Percentiles rank a stretch among this genome's conserved stretches.
Evolutionary conservation across 2,329 filamentous ascomycete genomes (phyloP).

Genomic region (Colletotrichum truncatum): DNA sequence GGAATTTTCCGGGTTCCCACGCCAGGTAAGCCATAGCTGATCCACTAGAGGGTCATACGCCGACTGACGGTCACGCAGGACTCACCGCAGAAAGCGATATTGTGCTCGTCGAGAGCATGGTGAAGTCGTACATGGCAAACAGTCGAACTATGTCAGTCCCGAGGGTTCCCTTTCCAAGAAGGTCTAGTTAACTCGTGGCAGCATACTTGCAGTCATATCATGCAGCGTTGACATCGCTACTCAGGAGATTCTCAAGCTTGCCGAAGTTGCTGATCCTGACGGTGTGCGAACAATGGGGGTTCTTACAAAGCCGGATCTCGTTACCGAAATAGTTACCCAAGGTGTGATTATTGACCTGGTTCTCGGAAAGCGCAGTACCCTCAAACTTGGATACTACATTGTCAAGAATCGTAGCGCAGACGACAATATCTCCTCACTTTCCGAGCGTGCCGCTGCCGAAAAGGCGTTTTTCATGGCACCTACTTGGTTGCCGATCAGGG

Average conservation of each 20-base stretch:
- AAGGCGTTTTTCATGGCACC: slow-evolving; percentile 44
- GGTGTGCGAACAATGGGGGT: slow-evolving; percentile 55
- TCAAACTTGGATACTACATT: slow-evolving; percentile 57
- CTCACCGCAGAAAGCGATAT: slow-evolving; percentile 56
- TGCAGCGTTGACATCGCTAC: slow-evolving; percentile 50
- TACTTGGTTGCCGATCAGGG: slow-evolving; percentile 47
- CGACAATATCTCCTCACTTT: slow-evolving; percentile 42
- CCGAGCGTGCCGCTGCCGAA: slow-evolving; percentile 44
- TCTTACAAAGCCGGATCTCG: slow-evolving; percentile 69
- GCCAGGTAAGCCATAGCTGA: slow-evolving; percentile 29
- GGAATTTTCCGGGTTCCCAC: slow-evolving; percentile 54
- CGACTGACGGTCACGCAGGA: slow-evolving; percentile 34
- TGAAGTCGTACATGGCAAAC: slow-evolving; percentile 54
- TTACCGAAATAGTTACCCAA: slow-evolving; percentile 49
- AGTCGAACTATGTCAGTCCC: slow-evolving; percentile 49
- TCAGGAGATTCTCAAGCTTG: slow-evolving; percentile 48
- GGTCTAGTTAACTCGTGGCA: neutral
- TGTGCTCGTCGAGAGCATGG: slow-evolving; percentile 54
- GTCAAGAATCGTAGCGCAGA: slow-evolving; percentile 58
- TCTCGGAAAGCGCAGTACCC: slow-evolving; percentile 46
- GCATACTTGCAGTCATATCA: slow-evolving; percentile 54
- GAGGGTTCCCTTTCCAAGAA: neutral
- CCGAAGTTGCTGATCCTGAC: slow-evolving; percentile 45
- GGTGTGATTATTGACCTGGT: slow-evolving; percentile 51
- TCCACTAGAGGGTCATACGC: slow-evolving; percentile 7